Conservation (phyloP, 345 rosid genomes). For the Erucastrum elatum region DNA sequence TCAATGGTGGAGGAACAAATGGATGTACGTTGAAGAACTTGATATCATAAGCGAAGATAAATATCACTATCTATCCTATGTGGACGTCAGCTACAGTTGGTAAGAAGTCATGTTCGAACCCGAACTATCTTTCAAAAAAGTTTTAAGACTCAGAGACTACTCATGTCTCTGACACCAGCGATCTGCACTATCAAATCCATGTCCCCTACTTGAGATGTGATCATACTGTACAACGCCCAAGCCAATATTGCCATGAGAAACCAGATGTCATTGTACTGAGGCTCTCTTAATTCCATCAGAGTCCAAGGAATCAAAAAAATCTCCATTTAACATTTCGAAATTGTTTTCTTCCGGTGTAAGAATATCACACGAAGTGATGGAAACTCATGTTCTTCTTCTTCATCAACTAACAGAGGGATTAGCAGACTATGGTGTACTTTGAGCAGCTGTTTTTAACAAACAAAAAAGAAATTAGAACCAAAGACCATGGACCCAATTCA, state of each 20-base stretch:
- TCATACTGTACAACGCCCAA: no score
- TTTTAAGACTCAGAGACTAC: slow-evolving; percentile 42
- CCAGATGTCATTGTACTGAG: no score
- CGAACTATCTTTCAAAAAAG: slow-evolving; percentile 43
- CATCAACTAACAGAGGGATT: slow-evolving; percentile 42
- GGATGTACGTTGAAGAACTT: slow-evolving; percentile 45
- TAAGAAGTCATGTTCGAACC: slow-evolving; percentile 52
- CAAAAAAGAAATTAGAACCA: no score
- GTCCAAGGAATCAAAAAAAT: slow-evolving; percentile 37
- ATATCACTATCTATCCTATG: slow-evolving; percentile 24
- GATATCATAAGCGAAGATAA: slow-evolving; percentile 47
- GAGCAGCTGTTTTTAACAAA: slow-evolving; percentile 37
- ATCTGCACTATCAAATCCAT: not conserved
- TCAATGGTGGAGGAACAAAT: no score
- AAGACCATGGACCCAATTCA: no score
- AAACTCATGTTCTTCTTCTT: slow-evolving; percentile 68
- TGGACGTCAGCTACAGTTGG: slow-evolving; percentile 59
- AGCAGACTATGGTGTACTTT: slow-evolving; percentile 80
- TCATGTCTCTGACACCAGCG: no score
- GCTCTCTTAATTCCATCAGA: slow-evolving; percentile 72
- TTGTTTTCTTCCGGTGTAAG: slow-evolving; percentile 63
- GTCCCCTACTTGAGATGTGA: no score
- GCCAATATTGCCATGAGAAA: no score
- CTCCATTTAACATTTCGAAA: slow-evolving; percentile 64
- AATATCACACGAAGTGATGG: slow-evolving; percentile 88